phyloP scores from a whole-genome alignment of 139 green algal species.

The Micromonas commoda region DNA sequence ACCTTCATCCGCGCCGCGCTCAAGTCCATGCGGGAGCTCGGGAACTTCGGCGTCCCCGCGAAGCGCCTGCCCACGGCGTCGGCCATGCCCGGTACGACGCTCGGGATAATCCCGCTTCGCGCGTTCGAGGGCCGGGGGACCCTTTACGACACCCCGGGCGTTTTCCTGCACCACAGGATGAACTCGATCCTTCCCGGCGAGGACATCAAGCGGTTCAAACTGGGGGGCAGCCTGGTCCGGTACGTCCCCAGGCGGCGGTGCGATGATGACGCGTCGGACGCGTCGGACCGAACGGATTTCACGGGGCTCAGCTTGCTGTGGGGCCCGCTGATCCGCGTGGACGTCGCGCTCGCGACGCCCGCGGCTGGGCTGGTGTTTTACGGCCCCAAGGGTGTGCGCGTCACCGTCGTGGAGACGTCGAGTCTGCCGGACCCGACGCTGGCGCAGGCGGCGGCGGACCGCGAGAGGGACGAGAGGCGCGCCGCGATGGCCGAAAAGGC shows the following conservation, averaged over 20 bases:
- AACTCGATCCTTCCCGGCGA: slow-evolving; percentile 69
- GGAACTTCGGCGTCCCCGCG: slow-evolving; percentile 17
- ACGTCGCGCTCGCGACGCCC: slow-evolving; percentile 55
- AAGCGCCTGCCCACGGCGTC: slow-evolving; percentile 58
- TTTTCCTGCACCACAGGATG: slow-evolving; percentile 89
- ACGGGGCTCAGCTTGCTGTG: slow-evolving; percentile 39
- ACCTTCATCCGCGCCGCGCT: slow-evolving; percentile 80
- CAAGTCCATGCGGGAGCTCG: slow-evolving; percentile 54
- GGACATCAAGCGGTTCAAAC: slow-evolving; percentile 71
- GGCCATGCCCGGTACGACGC: slow-evolving; percentile 90
- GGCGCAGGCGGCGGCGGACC: not conserved
- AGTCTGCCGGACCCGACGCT: not conserved
- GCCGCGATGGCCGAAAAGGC: not conserved
- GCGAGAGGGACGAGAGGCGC: not conserved
- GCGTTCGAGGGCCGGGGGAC: slow-evolving; percentile 14
- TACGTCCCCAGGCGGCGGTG: slow-evolving; percentile 39
- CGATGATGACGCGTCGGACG: not conserved
- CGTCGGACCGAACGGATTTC: not conserved
- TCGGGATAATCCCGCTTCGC: slow-evolving; percentile 64
- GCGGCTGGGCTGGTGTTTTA: slow-evolving; percentile 55
- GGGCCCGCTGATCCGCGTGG: slow-evolving; percentile 60
- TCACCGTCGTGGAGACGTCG: slow-evolving; percentile 28
- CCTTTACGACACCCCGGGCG: slow-evolving; percentile 79
- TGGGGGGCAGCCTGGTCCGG: slow-evolving; percentile 48
- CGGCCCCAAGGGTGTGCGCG: slow-evolving; percentile 44